Conservation (phyloP, 1,284 basidiomycete genomes). For the Gomphus sp. region DNA sequence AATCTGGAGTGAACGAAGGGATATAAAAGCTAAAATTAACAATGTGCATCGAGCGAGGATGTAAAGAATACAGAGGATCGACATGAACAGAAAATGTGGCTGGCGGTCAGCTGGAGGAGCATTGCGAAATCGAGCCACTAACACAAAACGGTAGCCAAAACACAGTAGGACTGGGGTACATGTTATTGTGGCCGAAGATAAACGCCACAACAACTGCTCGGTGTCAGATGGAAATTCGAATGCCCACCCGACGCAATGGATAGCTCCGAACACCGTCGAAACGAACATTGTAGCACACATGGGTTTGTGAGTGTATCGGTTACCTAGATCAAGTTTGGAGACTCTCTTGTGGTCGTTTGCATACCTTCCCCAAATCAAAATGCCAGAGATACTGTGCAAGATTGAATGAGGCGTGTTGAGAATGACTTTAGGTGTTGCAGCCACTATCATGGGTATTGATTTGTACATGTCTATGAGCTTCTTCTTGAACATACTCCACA, state of each 20-base stretch:
- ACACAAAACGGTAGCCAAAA: neutral
- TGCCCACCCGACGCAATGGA: conserved; percentile 17
- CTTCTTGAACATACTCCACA: too few relatives aligned
- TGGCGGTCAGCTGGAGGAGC: neutral
- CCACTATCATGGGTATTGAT: too few relatives aligned
- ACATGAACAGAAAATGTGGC: neutral
- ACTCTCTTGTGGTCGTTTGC: too few relatives aligned
- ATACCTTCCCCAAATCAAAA: too few relatives aligned
- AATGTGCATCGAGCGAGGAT: neutral
- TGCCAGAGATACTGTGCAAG: too few relatives aligned
- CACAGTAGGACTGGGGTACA: too few relatives aligned
- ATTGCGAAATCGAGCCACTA: neutral
- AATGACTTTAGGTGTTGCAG: too few relatives aligned
- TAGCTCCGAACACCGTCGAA: conserved; percentile 14
- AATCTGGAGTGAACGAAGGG: neutral
- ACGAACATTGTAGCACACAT: neutral
- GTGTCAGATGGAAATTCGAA: conserved; percentile 11
- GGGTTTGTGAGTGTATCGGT: too few relatives aligned
- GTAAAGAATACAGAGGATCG: neutral
- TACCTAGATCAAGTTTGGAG: too few relatives aligned
- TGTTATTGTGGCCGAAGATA: conserved; percentile 9
- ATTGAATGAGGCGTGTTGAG: too few relatives aligned
- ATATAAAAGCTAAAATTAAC: neutral
- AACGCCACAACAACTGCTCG: conserved; percentile 15
- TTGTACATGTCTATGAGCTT: too few relatives aligned